Base-by-base conservation (phyloP, 1,284 basidiomycete species). In the Trichosporon sp. region DNA sequence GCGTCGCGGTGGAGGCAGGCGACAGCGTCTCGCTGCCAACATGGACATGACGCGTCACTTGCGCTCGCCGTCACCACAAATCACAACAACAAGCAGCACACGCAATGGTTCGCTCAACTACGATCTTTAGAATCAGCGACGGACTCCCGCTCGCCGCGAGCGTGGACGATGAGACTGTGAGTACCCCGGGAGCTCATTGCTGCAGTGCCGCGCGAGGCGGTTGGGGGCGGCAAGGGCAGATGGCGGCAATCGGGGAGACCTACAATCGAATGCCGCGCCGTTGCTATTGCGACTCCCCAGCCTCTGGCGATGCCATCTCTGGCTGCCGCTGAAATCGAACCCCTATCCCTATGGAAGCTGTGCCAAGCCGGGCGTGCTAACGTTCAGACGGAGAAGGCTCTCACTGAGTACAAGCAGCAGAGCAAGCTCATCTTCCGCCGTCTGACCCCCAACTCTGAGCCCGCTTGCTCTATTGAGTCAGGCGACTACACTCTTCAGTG, bases 381-480 rank as follows among this genome's bases (percentile, higher is more conserved):
- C 56, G 29, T 13, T 13, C 78, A 97, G 93, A 96, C 92, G 73
- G 95, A 98, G 83, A 90, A 91, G 78, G 88, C 91, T 69, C 86
- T 99, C 63, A 92, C 95, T 76, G 96, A 98, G 84, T 94, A 98
- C 87, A 99, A 98, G 83, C 96, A 98, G 78, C 96, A 99, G 82
- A 90, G 95, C 63, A 99, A 99, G 84, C 88, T 98, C 76, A 91
- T 99, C 78, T 97, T 98, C 81, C 88, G 95, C 68, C 89, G 96
- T 62, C 90, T 99, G 80, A 93, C 91, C 35, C 89, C 94, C 47
- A 94, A 96, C 78, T 91, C 93, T 23, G 97, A 99, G 82, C 93
- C 95, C 15, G 88, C 92, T 34, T 98, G 96, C 83, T 97, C 93
- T 9, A 99, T 99, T 78, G 97, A 99, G 82, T 95, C 92, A 74